These are phyloP conservation scores for Fusarium mangiferae DNA, from an alignment of 2,329 filamentous ascomycete species.

Conservation along the genomic window DNA sequence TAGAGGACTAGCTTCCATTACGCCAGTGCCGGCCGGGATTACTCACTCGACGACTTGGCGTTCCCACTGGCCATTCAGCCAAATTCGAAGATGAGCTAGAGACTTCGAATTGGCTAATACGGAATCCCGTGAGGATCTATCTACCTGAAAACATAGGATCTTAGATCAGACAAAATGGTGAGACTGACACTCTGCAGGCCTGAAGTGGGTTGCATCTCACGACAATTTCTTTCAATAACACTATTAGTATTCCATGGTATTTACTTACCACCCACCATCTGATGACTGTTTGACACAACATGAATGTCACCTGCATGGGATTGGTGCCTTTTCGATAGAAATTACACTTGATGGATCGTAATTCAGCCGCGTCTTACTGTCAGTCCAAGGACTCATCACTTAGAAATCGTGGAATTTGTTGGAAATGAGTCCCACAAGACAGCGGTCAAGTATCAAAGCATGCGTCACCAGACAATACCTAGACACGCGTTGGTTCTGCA, in stretches of 20 bases:
- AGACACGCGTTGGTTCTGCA: constrained; percentile 17
- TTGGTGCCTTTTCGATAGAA: background rate
- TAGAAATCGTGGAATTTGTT: background rate
- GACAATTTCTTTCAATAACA: background rate
- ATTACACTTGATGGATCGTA: background rate
- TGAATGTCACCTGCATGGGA: background rate
- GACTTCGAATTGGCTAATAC: background rate
- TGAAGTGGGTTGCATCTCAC: background rate
- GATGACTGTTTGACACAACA: background rate
- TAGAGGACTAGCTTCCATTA: background rate
- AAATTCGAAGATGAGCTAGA: background rate
- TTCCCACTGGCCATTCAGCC: background rate
- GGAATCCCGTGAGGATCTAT: background rate
- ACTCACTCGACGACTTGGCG: background rate
- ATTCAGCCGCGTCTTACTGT: constrained; percentile 1
- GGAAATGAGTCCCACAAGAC: background rate
- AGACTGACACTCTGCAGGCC: background rate
- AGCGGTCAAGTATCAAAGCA: background rate
- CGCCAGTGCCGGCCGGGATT: background rate
- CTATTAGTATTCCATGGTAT: no score
- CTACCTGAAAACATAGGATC: background rate
- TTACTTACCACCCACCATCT: background rate
- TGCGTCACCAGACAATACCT: constrained; percentile 17
- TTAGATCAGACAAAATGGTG: background rate
- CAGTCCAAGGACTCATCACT: background rate